These are phyloP conservation scores for Ceratocystis cubensis DNA, from an alignment of 2,329 filamentous ascomycete genomes.

Conservation along the genomic window DNA sequence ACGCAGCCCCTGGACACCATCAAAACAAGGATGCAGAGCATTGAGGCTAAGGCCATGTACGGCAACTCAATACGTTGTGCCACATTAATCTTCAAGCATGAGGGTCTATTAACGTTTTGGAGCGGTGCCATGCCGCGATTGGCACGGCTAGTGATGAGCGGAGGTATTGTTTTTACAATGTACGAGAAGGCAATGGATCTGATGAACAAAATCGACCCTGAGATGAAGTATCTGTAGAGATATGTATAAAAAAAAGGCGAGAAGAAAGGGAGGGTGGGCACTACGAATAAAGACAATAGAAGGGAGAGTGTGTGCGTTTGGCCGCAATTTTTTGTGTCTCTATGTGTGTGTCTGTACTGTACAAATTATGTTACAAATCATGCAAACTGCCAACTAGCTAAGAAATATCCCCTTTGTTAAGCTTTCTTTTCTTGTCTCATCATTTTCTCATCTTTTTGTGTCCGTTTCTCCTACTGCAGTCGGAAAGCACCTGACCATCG, in stretches of 20 bases:
- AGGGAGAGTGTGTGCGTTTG: neutral
- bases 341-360: neutral
- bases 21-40: slow-evolving; percentile 96
- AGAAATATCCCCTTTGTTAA: neutral
- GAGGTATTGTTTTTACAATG: slow-evolving; percentile 96
- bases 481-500: slow-evolving; percentile 48
- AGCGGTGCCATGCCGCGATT: slow-evolving; percentile 79
- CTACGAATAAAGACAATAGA: neutral
- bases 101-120: slow-evolving; percentile 86
- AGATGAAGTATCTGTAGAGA: slow-evolving; percentile 62
- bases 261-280: neutral
- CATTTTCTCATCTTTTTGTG: neutral
- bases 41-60: slow-evolving; percentile 69
- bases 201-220: slow-evolving; percentile 67
- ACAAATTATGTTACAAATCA: slow-evolving; percentile 7
- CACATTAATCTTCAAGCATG: slow-evolving; percentile 69
- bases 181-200: slow-evolving; percentile 94
- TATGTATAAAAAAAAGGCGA: neutral
- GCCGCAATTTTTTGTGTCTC: neutral
- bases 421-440: neutral
- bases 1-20: slow-evolving; percentile 75
- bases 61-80: slow-evolving; percentile 82
- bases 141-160: slow-evolving; percentile 74
- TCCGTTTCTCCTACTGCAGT: slow-evolving; percentile 33
- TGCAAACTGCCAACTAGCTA: neutral